Evolutionary conservation across 1,284 basidiomycete genomes (phyloP), one percentile per base, ranked within the genome.

Genomic region (Pseudomicrostroma phylloplanum): DNA sequence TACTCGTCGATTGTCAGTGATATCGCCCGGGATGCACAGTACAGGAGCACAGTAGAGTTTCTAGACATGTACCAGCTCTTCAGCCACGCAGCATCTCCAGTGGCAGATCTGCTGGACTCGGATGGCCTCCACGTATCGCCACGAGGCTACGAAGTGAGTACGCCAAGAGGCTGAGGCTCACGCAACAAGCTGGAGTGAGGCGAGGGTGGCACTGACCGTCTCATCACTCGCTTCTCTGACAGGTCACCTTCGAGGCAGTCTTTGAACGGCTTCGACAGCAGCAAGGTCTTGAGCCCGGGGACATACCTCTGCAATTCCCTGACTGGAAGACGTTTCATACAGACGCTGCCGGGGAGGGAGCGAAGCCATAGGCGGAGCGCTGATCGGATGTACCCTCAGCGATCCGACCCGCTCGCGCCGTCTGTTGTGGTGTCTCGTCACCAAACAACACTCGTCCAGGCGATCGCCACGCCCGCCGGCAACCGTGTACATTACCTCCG

Each of bases 101-200:
- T 48, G 12, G 43, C 43, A 48, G 26, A 54, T 8, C 25, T 54
- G 13, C 25, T 54, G 15, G 51, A 54, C 21, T 19, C n/a, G 17
- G 51, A 54, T 25, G 51, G 51, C 13, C 51, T 54, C 4, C 51
- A 54, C 51, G 23, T 54, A 8, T 23, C n/a, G 6, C 21, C 51
- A 19, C 21, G 26, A 21, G 51, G 51, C 21, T 54, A 54, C 26
- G 51, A 54, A 48, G 17, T 48, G 9, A 36, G 30, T 36, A 4
- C n/a, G n/a, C n/a, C n/a, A n/a, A n/a, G n/a, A n/a, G n/a, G n/a
- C n/a, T n/a, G n/a, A n/a, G n/a, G n/a, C n/a, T n/a, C n/a, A n/a
- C n/a, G n/a, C n/a, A n/a, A n/a, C n/a, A n/a, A n/a, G n/a, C n/a
- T n/a, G n/a, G n/a, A n/a, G n/a, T n/a, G n/a, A n/a, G n/a, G n/a